A percentile compares a stretch with the other conserved stretches of the same genome.
Evolutionary conservation across 192 early-diverging fungal genomes (phyloP).

Genomic region (Neocallimastix lanati): DNA sequence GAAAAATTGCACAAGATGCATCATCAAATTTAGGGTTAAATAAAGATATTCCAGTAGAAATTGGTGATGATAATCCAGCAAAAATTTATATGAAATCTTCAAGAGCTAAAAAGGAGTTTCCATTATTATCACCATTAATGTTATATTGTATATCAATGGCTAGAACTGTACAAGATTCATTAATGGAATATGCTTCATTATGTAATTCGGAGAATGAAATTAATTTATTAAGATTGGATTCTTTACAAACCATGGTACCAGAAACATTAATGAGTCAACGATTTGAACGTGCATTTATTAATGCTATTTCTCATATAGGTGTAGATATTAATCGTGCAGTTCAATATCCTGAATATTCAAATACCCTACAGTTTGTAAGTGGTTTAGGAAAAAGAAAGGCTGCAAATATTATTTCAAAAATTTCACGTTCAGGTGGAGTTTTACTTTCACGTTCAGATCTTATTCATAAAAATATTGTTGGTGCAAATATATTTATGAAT

Average conservation of each 20-base stretch:
- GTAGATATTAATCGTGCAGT: slow-evolving; percentile 78
- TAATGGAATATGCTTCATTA: slow-evolving; percentile 60
- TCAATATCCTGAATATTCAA: slow-evolving; percentile 37
- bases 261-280: slow-evolving; percentile 42
- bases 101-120: slow-evolving; percentile 45
- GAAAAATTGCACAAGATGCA: slow-evolving; percentile 21
- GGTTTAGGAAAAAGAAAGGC: slow-evolving; percentile 91
- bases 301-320: slow-evolving; percentile 60
- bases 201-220: slow-evolving; percentile 27
- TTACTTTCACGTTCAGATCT: slow-evolving; percentile 49
- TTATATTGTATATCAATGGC: slow-evolving; percentile 77
- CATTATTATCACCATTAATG: slow-evolving; percentile 41
- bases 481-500: slow-evolving; percentile 74
- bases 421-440: slow-evolving; percentile 18
- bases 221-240: slow-evolving; percentile 41
- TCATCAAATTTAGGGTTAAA: slow-evolving; percentile 9
- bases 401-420: slow-evolving; percentile 45
- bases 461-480: slow-evolving; percentile 39
- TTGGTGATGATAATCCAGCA: slow-evolving; percentile 78
- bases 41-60: slow-evolving; percentile 37
- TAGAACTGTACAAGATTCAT: slow-evolving; percentile 66
- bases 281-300: slow-evolving; percentile 72
- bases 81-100: slow-evolving; percentile 66
- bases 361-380: slow-evolving; percentile 70
- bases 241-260: slow-evolving; percentile 49